phyloP scores from a whole-genome alignment of 495 filamentous ascomycete species.

The Hypoxylon fuscum region DNA sequence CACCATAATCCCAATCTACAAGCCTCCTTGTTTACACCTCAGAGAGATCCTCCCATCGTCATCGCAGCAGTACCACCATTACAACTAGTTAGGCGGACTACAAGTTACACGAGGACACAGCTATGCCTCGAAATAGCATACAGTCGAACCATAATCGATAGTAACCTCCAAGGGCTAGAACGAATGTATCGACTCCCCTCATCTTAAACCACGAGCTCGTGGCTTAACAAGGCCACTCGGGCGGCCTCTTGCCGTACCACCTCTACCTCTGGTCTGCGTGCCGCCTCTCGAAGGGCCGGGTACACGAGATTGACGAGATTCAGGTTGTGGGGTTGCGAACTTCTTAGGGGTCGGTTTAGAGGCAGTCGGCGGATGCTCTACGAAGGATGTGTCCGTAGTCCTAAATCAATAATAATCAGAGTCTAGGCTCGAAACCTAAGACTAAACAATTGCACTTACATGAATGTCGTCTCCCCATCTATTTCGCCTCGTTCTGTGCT shows the following conservation, averaged over 20 bases:
- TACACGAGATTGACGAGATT: conserved; percentile 51
- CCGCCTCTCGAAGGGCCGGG: conserved; percentile 53
- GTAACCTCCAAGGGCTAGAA: background rate
- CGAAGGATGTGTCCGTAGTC: conserved; percentile 94
- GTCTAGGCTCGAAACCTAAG: background rate
- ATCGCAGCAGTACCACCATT: background rate
- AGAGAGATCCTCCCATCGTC: background rate
- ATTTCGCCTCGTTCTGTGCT: conserved; percentile 44
- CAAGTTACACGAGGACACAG: background rate
- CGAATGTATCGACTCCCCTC: conserved; percentile 15
- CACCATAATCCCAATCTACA: background rate
- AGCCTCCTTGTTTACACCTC: conserved; percentile 4
- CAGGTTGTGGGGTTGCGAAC: conserved; percentile 61
- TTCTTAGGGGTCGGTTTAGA: conserved; percentile 71
- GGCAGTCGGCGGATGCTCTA: conserved; percentile 82
- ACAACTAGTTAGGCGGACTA: background rate
- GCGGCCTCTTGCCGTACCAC: conserved; percentile 38
- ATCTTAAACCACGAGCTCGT: conserved; percentile 44
- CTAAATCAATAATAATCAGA: conserved; percentile 57
- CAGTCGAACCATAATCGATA: background rate
- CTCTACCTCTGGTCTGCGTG: conserved; percentile 43
- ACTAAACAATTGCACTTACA: conserved; percentile 63
- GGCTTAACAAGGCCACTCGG: conserved; percentile 43
- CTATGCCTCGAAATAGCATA: background rate
- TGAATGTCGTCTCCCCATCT: conserved; percentile 81